These are phyloP conservation scores for Candida pseudofarinosa DNA, from an alignment of 805 yeast species.

Conservation along the genomic window DNA sequence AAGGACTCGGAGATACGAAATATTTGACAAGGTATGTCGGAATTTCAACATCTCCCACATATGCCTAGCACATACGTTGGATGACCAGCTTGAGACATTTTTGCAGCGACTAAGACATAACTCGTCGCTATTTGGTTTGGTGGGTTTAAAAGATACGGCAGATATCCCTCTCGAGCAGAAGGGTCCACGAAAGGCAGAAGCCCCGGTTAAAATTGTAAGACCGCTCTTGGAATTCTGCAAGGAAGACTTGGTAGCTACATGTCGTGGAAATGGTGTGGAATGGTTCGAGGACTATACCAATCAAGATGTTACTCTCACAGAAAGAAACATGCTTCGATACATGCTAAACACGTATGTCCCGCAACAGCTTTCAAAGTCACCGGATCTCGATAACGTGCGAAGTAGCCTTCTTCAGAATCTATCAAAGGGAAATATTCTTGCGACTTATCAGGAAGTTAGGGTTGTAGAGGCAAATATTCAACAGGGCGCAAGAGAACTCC, in stretches of 20 bases:
- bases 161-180: slow-evolving; percentile 22
- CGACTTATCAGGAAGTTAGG: slow-evolving; percentile 2
- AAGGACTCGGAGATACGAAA: slow-evolving; percentile 47
- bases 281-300: slow-evolving; percentile 80
- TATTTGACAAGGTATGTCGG: slow-evolving; percentile 40
- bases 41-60: slow-evolving; percentile 30
- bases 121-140: slow-evolving; percentile 50
- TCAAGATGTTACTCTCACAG: slow-evolving; percentile 47
- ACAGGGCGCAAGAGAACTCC: neutral
- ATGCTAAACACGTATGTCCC: slow-evolving; percentile 24
- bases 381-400: neutral
- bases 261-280: slow-evolving; percentile 30
- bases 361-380: neutral
- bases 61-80: slow-evolving; percentile 61
- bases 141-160: slow-evolving; percentile 43
- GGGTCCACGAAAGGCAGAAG: slow-evolving; percentile 11
- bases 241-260: slow-evolving; percentile 41
- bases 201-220: slow-evolving; percentile 29
- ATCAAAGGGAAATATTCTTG: slow-evolving; percentile 1
- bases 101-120: slow-evolving; percentile 46
- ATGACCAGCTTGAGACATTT: slow-evolving; percentile 73
- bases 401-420: neutral
- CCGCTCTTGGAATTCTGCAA: slow-evolving; percentile 54
- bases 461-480: slow-evolving; percentile 2
- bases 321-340: slow-evolving; percentile 52